Conservation (phyloP, 306 rosid species). For the Senna tora region DNA sequence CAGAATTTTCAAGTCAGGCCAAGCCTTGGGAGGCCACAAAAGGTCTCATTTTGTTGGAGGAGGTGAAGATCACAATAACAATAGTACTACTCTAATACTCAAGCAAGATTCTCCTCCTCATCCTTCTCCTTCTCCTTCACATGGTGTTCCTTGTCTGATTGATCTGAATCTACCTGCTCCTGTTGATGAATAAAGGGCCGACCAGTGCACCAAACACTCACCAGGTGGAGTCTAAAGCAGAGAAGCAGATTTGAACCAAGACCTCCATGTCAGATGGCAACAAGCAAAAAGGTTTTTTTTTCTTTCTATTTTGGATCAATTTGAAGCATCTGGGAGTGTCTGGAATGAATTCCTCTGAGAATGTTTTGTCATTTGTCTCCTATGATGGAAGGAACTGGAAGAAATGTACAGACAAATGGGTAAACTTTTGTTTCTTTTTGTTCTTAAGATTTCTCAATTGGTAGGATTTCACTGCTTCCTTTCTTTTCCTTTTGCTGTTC, state of each 20-base stretch:
- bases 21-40: constrained; percentile 97
- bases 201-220: too few relatives aligned
- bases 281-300: constrained; percentile 33
- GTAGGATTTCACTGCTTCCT: constrained; percentile 41
- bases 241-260: too few relatives aligned
- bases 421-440: constrained; percentile 16
- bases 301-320: constrained; percentile 39
- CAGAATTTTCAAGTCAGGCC: constrained; percentile 79
- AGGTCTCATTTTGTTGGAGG: constrained; percentile 92
- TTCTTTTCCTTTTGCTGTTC: constrained; percentile 35
- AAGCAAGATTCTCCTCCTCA: constrained; percentile 44
- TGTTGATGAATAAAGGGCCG: constrained; percentile 51
- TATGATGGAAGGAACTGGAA: constrained; percentile 45
- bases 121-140: constrained; percentile 27
- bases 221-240: too few relatives aligned
- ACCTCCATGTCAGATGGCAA: too few relatives aligned
- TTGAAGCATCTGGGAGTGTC: constrained; percentile 40
- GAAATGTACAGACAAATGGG: constrained; percentile 57
- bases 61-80: constrained; percentile 45
- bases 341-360: constrained; percentile 35
- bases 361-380: constrained; percentile 34
- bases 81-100: constrained; percentile 41
- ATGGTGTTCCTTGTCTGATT: constrained; percentile 53
- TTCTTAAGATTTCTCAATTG: constrained; percentile 43
- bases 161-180: constrained; percentile 97